Conservation (phyloP, 2,329 filamentous ascomycete genomes). For the Microcyclospora pomicola region DNA sequence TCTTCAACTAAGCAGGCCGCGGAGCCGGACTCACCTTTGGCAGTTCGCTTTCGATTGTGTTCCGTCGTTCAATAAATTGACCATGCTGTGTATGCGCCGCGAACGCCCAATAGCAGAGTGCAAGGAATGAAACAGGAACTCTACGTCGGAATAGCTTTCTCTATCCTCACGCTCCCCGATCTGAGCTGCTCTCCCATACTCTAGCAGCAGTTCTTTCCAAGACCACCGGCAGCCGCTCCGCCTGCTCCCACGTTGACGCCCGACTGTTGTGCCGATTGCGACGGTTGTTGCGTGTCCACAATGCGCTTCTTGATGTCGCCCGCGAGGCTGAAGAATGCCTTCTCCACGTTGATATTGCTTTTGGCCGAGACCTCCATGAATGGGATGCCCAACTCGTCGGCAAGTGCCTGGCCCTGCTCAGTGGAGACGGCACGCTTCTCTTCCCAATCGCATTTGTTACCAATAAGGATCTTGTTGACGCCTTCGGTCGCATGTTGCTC, state of each 20-base stretch:
- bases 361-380: slow-evolving; percentile 98
- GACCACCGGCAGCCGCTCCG: slow-evolving; percentile 15
- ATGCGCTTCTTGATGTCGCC: slow-evolving; percentile 97
- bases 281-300: slow-evolving; percentile 60
- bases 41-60: too few species aligned
- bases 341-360: slow-evolving; percentile 99
- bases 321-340: slow-evolving; percentile 91
- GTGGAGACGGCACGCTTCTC: slow-evolving; percentile 93
- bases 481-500: slow-evolving; percentile 97
- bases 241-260: slow-evolving; percentile 19
- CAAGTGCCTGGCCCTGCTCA: slow-evolving; percentile 82
- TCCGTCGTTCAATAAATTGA: too few species aligned
- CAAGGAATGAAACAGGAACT: too few species aligned
- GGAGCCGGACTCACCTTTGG: too few species aligned
- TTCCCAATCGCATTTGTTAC: slow-evolving; percentile 99
- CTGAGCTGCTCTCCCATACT: slow-evolving; percentile 1
- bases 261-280: slow-evolving; percentile 52
- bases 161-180: too few species aligned
- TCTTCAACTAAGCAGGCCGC: too few species aligned
- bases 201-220: slow-evolving; percentile 53
- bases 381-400: slow-evolving; percentile 89
- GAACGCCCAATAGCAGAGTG: too few species aligned
- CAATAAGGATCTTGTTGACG: slow-evolving; percentile 98
- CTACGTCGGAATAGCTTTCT: too few species aligned
- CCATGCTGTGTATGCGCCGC: too few species aligned